phyloP scores from a whole-genome alignment of 768 basidiomycete species.

The Botryobasidium botryosum region DNA sequence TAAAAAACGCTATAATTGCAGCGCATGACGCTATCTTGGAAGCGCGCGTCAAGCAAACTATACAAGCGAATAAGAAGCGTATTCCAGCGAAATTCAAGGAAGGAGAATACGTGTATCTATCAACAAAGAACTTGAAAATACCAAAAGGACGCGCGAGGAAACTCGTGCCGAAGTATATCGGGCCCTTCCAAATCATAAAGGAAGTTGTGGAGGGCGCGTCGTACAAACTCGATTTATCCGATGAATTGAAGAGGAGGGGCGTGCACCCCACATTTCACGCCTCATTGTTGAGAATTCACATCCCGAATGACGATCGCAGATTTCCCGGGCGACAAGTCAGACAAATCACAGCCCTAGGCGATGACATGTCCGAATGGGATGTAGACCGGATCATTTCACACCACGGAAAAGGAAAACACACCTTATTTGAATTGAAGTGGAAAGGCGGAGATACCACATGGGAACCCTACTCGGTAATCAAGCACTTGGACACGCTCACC shows the following conservation, averaged over 20 bases:
- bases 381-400: background rate
- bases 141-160: conserved; percentile 22
- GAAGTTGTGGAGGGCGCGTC: background rate
- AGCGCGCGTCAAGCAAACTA: conserved; percentile 3
- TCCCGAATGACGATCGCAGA: conserved; percentile 1
- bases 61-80: conserved; percentile 6
- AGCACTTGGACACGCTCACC: background rate
- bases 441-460: background rate
- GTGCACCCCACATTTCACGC: conserved; percentile 6
- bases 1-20: background rate
- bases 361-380: background rate
- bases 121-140: conserved; percentile 22
- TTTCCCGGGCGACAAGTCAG: background rate
- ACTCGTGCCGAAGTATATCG: conserved; percentile 24
- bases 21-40: conserved; percentile 9
- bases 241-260: background rate
- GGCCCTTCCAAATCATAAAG: conserved; percentile 21
- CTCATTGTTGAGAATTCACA: background rate
- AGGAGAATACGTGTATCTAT: conserved; percentile 14
- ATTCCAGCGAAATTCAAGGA: background rate
- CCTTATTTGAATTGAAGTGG: background rate
- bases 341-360: background rate
- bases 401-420: background rate
- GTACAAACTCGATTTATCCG: conserved; percentile 1
- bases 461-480: background rate